Conservation (phyloP, 2,329 filamentous ascomycete genomes). For the Teratosphaeria zuluensis region DNA sequence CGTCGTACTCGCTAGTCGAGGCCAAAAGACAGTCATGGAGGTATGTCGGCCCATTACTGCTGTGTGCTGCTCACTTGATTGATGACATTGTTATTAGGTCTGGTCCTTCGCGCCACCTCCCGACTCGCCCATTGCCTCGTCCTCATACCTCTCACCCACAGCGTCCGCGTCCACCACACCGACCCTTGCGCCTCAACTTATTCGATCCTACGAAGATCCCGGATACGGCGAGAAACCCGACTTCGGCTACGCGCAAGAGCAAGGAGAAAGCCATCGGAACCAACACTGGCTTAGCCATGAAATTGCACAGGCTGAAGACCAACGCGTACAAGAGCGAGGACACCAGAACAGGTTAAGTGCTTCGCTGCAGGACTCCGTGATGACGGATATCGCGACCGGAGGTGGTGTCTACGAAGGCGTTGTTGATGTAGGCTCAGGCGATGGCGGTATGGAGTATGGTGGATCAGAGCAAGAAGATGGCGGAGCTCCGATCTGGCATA, state of each 20-base stretch:
- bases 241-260: slow-evolving; percentile 5
- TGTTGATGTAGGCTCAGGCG: not conserved
- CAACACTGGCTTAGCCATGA: not conserved
- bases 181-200: slow-evolving; percentile 3
- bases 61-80: slow-evolving; percentile 15
- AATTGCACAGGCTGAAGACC: not conserved
- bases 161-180: slow-evolving; percentile 1
- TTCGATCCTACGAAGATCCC: slow-evolving; percentile 20
- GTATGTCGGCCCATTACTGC: slow-evolving; percentile 35
- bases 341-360: not conserved
- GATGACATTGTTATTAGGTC: slow-evolving; percentile 46
- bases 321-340: slow-evolving; percentile 6
- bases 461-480: not conserved
- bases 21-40: slow-evolving; percentile 91
- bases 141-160: slow-evolving; percentile 1
- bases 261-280: not conserved
- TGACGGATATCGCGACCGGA: slow-evolving; percentile 11
- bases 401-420: not conserved
- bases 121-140: slow-evolving; percentile 24
- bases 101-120: slow-evolving; percentile 91
- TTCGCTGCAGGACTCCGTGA: slow-evolving; percentile 11
- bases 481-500: not conserved
- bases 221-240: slow-evolving; percentile 17
- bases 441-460: not conserved
- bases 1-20: slow-evolving; percentile 82